Conservation (phyloP, 331 rosid species). For the Spiraea crenata region DNA sequence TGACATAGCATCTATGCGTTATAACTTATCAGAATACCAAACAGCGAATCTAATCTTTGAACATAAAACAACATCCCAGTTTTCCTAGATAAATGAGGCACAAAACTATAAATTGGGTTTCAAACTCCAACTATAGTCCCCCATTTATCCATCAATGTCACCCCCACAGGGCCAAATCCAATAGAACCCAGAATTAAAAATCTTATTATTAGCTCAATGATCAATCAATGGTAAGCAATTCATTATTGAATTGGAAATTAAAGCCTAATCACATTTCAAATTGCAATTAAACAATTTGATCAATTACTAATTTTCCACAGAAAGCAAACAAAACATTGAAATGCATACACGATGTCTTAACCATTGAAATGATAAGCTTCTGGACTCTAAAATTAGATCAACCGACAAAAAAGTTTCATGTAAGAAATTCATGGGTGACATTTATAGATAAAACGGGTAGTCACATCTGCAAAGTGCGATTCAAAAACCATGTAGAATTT, state of each 20-base stretch:
- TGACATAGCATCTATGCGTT: background rate
- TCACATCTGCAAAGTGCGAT: background rate
- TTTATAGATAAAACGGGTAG: background rate
- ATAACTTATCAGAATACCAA: background rate
- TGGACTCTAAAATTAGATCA: too few species aligned
- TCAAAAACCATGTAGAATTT: background rate
- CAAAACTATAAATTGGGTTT: slow-evolving; percentile 14
- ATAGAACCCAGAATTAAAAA: background rate
- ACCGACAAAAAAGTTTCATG: background rate
- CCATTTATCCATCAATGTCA: too few species aligned
- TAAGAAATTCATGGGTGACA: background rate
- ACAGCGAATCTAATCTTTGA: background rate
- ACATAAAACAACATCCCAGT: background rate
- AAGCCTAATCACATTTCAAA: background rate
- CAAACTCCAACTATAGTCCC: background rate
- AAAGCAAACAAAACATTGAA: background rate
- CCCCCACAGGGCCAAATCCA: too few species aligned
- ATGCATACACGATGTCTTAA: too few species aligned
- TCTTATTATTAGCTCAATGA: too few species aligned
- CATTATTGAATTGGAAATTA: background rate
- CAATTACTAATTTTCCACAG: background rate
- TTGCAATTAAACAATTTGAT: background rate
- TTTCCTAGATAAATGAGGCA: background rate
- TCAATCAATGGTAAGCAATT: background rate
- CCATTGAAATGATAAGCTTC: too few species aligned